Percentiles rank a stretch among this genome's conserved stretches.
Evolutionary conservation across 2,329 filamentous ascomycete species (phyloP).

Genomic region (Fusarium domesticum): DNA sequence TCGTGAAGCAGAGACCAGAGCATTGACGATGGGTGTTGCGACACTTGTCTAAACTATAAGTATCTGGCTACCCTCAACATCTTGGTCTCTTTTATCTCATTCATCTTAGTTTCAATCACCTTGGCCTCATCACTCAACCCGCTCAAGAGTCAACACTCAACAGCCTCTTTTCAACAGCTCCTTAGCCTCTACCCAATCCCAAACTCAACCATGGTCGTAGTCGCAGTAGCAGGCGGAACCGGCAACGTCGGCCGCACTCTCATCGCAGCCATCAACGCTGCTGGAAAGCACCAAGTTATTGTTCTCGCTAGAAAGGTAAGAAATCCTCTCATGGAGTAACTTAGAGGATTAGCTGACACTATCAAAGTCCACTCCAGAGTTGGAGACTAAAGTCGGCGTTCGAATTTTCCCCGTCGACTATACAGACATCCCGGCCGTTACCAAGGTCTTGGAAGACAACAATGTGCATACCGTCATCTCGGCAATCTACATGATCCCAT

Average conservation of each 20-base stretch:
- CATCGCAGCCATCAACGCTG: conserved; percentile 40
- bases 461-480: conserved; percentile 46
- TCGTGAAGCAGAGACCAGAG: background rate
- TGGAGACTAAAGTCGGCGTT: conserved; percentile 17
- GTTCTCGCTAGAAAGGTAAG: conserved; percentile 40
- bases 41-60: background rate
- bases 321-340: background rate
- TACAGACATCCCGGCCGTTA: conserved; percentile 21
- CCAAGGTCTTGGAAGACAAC: conserved; percentile 32
- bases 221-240: conserved; percentile 48
- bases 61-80: no score
- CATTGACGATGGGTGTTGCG: background rate
- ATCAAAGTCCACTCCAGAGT: background rate
- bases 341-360: no score
- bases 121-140: background rate
- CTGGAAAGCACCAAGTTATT: conserved; percentile 38
- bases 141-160: background rate
- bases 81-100: no score
- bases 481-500: conserved; percentile 31
- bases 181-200: background rate
- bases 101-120: no score
- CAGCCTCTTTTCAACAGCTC: no score
- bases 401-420: conserved; percentile 30
- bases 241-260: conserved; percentile 46
- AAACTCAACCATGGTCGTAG: conserved; percentile 3